Evolutionary conservation across 495 filamentous ascomycete species (phyloP).

Genomic region (Xylaria longipes): DNA sequence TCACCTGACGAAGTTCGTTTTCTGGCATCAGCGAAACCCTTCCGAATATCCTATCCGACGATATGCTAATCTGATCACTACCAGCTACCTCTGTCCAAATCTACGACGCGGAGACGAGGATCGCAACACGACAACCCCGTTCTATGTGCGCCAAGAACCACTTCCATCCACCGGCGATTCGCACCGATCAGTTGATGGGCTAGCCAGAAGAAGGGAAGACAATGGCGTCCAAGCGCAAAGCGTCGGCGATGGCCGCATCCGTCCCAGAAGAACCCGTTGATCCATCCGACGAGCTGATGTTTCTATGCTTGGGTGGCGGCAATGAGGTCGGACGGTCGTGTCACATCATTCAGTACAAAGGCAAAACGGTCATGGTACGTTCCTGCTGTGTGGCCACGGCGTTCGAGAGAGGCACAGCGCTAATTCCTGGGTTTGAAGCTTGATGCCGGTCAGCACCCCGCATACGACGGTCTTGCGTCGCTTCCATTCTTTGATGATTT

Average conservation of each 20-base stretch:
- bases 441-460: conserved; percentile 95
- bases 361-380: conserved; percentile 96
- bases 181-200: conserved; percentile 20
- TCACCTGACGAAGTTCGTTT: background rate
- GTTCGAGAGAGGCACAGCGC: conserved; percentile 31
- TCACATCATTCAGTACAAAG: conserved; percentile 98
- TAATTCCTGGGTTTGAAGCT: conserved; percentile 61
- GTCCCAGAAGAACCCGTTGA: conserved; percentile 73
- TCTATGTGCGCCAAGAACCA: background rate
- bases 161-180: background rate
- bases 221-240: conserved; percentile 82
- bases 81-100: background rate
- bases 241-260: conserved; percentile 65
- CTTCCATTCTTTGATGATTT: conserved; percentile 99
- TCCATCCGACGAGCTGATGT: conserved; percentile 86
- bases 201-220: background rate
- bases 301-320: conserved; percentile 90
- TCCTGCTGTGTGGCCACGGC: conserved; percentile 5
- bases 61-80: background rate
- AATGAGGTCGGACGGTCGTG: conserved; percentile 98
- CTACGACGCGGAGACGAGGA: background rate
- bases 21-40: background rate
- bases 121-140: background rate
- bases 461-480: conserved; percentile 92
- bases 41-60: background rate